These are phyloP conservation scores for Malassezia obtusa DNA, from an alignment of 1,284 basidiomycete genomes.

Conservation along the genomic window DNA sequence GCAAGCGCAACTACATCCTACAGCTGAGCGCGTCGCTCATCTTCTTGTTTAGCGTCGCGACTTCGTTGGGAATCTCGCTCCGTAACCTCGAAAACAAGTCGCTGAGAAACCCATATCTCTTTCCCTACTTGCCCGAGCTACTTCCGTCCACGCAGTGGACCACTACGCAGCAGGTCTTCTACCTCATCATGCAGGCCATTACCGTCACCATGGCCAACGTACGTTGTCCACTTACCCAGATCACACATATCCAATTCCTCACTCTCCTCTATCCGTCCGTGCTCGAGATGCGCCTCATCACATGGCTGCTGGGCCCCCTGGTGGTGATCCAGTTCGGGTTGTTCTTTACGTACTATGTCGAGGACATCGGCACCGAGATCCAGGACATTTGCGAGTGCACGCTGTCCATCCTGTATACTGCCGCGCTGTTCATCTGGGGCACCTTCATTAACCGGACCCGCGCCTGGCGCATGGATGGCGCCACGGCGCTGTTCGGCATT, in stretches of 20 bases:
- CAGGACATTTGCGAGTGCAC: constrained; percentile 92
- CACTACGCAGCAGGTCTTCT: constrained; percentile 61
- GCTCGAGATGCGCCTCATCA: constrained; percentile 80
- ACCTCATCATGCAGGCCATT: constrained; percentile 77
- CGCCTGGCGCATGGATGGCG: constrained; percentile 83
- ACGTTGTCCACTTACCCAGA: constrained; percentile 45
- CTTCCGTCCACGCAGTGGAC: constrained; percentile 68
- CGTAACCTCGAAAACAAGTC: constrained; percentile 58
- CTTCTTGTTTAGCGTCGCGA: constrained; percentile 54
- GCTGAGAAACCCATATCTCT: constrained; percentile 81
- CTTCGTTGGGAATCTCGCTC: constrained; percentile 56
- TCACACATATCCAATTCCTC: constrained; percentile 95
- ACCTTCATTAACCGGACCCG: constrained; percentile 74
- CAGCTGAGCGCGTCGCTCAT: constrained; percentile 73
- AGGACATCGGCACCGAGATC: constrained; percentile 63
- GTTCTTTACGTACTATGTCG: constrained; percentile 60
- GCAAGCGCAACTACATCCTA: constrained; percentile 77
- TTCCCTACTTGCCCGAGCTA: constrained; percentile 71
- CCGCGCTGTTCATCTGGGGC: constrained; percentile 85
- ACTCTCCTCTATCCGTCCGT: constrained; percentile 87
- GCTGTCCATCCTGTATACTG: constrained; percentile 82
- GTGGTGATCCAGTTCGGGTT: constrained; percentile 74
- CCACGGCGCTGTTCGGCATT: constrained; percentile 83
- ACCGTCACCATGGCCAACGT: constrained; percentile 48
- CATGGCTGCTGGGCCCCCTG: constrained; percentile 74